A percentile compares a stretch with the other conserved stretches of the same genome.
phyloP scores from a whole-genome alignment of 2,329 filamentous ascomycete genomes.

The Neofusicoccum umdonicola region DNA sequence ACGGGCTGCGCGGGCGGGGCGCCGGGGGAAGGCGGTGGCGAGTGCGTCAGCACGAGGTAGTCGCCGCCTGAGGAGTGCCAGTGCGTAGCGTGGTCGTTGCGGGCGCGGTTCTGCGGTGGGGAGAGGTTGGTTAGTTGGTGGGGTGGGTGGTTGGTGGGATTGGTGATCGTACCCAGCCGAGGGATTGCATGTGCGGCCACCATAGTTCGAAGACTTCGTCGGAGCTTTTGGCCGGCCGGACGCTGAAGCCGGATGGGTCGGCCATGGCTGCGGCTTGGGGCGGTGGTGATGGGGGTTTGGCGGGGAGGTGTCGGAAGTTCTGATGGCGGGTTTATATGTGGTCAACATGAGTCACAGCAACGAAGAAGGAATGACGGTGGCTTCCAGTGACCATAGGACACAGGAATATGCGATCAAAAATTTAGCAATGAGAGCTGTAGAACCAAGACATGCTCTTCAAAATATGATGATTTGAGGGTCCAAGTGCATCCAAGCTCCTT shows the following conservation, averaged over 20 bases:
- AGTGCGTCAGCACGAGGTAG: constrained; percentile 32
- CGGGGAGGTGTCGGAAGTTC: no score
- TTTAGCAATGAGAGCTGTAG: no score
- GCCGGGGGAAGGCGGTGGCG: no score
- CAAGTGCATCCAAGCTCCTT: no score
- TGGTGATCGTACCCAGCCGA: constrained; percentile 31
- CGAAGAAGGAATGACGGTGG: no score
- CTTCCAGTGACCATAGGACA: no score
- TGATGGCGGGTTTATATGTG: no score
- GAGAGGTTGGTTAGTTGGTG: not conserved
- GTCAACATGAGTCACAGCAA: no score
- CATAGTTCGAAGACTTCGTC: constrained; percentile 29
- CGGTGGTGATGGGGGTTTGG: no score
- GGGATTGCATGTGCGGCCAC: constrained; percentile 35
- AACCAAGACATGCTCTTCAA: no score
- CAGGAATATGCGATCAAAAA: no score
- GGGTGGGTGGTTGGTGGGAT: not conserved
- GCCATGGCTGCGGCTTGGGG: not conserved
- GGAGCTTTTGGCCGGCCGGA: constrained; percentile 24
- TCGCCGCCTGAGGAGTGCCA: constrained; percentile 28
- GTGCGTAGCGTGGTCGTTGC: constrained; percentile 32
- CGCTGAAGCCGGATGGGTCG: constrained; percentile 13
- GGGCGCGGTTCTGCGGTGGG: constrained; percentile 31
- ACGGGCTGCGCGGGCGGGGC: constrained; percentile 16
- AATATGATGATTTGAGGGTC: no score